Evolutionary conservation across 345 rosid genomes (phyloP).

Genomic region (Firmiana major): DNA sequence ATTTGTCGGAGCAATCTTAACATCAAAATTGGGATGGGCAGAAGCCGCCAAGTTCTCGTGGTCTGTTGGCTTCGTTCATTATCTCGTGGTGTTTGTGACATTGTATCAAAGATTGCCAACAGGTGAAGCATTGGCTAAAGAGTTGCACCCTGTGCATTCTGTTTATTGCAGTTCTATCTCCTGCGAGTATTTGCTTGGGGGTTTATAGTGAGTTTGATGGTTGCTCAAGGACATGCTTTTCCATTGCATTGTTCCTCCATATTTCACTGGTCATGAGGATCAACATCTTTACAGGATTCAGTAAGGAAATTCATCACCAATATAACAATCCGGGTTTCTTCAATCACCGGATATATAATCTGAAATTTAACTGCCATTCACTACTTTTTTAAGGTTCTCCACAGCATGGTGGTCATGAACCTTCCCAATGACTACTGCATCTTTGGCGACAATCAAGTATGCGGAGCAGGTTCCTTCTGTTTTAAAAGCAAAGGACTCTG

Average conservation of each 20-base stretch:
- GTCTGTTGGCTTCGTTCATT: constrained; percentile 93
- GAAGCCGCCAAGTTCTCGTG: constrained; percentile 90
- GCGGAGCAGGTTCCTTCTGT: constrained; percentile 73
- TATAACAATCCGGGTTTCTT: constrained; percentile 14
- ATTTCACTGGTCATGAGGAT: constrained; percentile 68
- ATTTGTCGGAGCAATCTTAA: constrained; percentile 92
- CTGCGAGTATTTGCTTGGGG: constrained; percentile 91
- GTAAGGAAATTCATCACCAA: constrained; percentile 33
- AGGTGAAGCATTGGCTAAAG: constrained; percentile 86
- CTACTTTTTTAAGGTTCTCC: constrained; percentile 70
- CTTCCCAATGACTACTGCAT: constrained; percentile 88
- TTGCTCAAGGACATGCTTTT: constrained; percentile 68
- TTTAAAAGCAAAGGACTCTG: constrained; percentile 51
- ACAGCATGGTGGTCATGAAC: constrained; percentile 99
- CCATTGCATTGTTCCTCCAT: constrained; percentile 82
- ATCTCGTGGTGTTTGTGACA: constrained; percentile 82
- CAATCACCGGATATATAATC: not conserved
- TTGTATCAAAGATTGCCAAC: constrained; percentile 85
- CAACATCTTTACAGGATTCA: constrained; percentile 93
- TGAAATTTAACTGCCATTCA: not conserved
- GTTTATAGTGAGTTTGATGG: constrained; percentile 86
- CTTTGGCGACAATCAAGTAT: constrained; percentile 84
- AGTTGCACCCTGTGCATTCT: constrained; percentile 85
- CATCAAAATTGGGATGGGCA: constrained; percentile 77
- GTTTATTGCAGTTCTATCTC: constrained; percentile 96